phyloP scores from a whole-genome alignment of 441 rosid genomes.

The Corymbia citriodora region DNA sequence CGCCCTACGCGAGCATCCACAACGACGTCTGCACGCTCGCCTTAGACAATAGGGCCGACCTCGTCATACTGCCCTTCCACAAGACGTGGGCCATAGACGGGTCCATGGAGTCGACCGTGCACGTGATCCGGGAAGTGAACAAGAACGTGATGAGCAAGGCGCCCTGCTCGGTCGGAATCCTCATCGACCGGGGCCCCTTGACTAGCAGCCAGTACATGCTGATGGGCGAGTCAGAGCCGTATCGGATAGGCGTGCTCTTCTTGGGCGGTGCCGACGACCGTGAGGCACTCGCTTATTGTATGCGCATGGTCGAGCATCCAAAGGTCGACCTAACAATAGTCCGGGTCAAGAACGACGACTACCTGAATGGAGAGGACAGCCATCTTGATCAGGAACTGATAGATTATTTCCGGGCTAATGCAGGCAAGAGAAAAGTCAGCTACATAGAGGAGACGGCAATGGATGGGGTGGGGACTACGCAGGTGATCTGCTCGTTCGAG shows the following conservation, averaged over 20 bases:
- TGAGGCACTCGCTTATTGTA: constrained; percentile 28
- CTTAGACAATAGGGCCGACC: constrained; percentile 5
- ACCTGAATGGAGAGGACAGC: constrained; percentile 2
- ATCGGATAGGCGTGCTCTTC: constrained; percentile 21
- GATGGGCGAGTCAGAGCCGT: not conserved
- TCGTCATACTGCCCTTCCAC: constrained; percentile 35
- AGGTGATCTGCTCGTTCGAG: constrained; percentile 14
- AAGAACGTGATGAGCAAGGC: constrained; percentile 20
- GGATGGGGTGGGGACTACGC: constrained; percentile 24
- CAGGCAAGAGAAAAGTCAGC: constrained; percentile 11
- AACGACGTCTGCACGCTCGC: constrained; percentile 34
- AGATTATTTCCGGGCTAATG: constrained; percentile 12
- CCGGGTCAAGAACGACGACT: constrained; percentile 3
- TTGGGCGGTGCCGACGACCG: constrained; percentile 37
- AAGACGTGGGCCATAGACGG: constrained; percentile 21
- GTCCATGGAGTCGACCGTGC: not conserved
- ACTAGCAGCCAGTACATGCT: constrained; percentile 4
- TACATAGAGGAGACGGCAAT: constrained; percentile 24
- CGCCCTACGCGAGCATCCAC: constrained; percentile 31
- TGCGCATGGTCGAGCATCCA: constrained; percentile 17
- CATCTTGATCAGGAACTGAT: constrained; percentile 12
- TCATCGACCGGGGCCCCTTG: constrained; percentile 11
- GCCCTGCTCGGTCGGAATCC: constrained; percentile 44
- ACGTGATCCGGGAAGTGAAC: constrained; percentile 12
- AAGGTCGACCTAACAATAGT: constrained; percentile 25